Conservation (phyloP, 2,329 filamentous ascomycete genomes). For the Chrysoporthe puriensis region DNA sequence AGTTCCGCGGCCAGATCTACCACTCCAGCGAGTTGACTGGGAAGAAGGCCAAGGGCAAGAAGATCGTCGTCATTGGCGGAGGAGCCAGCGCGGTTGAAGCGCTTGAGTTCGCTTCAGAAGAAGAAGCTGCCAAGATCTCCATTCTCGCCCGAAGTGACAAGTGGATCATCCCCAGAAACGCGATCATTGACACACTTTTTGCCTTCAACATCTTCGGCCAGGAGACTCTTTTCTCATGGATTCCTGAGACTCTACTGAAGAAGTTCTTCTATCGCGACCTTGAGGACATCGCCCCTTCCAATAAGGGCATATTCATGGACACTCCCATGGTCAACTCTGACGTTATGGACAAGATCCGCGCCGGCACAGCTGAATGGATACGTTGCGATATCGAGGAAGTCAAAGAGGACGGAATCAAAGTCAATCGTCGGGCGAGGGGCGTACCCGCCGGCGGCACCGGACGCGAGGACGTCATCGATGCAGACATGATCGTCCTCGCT, state of each 20-base stretch:
- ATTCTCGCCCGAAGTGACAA: constrained; percentile 80
- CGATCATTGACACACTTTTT: constrained; percentile 73
- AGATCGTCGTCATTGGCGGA: constrained; percentile 75
- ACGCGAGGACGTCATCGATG: constrained; percentile 65
- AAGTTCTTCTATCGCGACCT: constrained; percentile 85
- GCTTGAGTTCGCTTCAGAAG: constrained; percentile 74
- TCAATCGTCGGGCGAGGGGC: constrained; percentile 73
- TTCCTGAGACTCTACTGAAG: constrained; percentile 75
- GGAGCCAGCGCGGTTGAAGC: constrained; percentile 83
- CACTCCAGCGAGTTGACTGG: constrained; percentile 77
- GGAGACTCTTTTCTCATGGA: constrained; percentile 75
- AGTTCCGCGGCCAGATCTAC: constrained; percentile 72
- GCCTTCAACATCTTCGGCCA: constrained; percentile 79
- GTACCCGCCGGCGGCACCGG: constrained; percentile 79
- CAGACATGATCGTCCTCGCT: constrained; percentile 80
- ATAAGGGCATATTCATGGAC: constrained; percentile 77
- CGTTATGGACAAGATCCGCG: constrained; percentile 74
- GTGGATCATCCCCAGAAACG: constrained; percentile 85
- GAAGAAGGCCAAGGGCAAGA: constrained; percentile 73
- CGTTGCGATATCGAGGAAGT: constrained; percentile 77
- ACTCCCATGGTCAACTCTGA: constrained; percentile 89
- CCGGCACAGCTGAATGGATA: constrained; percentile 75
- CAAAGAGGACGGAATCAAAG: constrained; percentile 64
- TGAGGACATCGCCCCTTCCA: constrained; percentile 69
- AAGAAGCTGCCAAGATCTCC: constrained; percentile 68